Evolutionary conservation across 108 stramenopile genomes (phyloP), one percentile per base, ranked within the genome.

Genomic region (Pseudonitzschia delicatissima): DNA sequence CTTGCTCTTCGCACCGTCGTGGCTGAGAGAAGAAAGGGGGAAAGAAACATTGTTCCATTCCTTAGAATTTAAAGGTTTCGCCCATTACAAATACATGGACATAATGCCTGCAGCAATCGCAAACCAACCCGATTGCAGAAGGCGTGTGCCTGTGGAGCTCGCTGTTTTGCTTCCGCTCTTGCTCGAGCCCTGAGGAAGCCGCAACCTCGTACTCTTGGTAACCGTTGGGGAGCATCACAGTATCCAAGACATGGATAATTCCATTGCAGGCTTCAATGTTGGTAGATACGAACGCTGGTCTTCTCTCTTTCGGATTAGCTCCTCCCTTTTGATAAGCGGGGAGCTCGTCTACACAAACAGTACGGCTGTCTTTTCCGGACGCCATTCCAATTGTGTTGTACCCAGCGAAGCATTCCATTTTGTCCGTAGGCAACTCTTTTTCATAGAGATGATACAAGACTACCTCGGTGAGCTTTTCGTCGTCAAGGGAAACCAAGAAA

Each of bases 211-310:
- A 6, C 37, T 39, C 37, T 11, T 39, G 8, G 20, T 23, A 48
- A 23, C 47, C 47, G 23, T 23, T 23, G 7, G 47, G 47, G 23
- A 48, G 47, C 47, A 48, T 15, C n/a, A 55, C 53, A 2, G 53
- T 55, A 33, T 85, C 82, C 39, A 87, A 66, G 3, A 73, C 71
- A 51, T 87, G 82, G 59, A 85, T 48, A 21, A 87, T 33, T 15
- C 87, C 83, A 65, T 87, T 83, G 64, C 53, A 63, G 1, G 80
- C 87, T 1, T 45, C 4, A 32, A 84, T 52, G 35, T 87, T 80
- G 3, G 77, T 52, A 2, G 37, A 21, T 29, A 72, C 35, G 5
- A 82, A 57, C n/a, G 21, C 36, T 1, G 70, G 75, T 57, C 39
- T 55, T 5, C 61, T 18, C n/a, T 48, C 57, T n/a, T 47, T 26